Conservation (phyloP, 345 rosid species). For the Lenwebbia sp. region DNA sequence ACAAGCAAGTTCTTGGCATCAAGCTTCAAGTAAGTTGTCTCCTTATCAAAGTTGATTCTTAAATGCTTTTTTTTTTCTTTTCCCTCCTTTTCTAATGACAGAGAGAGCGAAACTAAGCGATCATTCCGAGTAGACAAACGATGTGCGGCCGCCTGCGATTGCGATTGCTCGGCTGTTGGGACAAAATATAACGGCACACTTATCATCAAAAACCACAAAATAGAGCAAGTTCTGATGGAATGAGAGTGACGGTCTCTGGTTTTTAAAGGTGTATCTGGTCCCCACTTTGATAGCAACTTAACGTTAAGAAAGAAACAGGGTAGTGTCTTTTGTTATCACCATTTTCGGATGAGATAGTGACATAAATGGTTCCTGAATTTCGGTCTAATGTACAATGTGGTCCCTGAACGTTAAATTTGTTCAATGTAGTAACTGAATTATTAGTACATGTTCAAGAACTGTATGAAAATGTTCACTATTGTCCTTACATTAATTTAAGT, state of each 20-base stretch:
- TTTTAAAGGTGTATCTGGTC: not conserved
- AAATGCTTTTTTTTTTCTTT: not conserved
- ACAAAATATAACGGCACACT: not conserved
- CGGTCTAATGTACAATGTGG: too few relatives aligned
- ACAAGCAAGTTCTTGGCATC: not conserved
- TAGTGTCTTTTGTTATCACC: not conserved
- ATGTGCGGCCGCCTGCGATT: not conserved
- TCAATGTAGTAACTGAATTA: too few relatives aligned
- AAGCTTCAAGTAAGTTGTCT: not conserved
- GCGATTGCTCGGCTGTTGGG: not conserved
- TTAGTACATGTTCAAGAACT: too few relatives aligned
- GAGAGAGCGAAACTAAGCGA: not conserved
- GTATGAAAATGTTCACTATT: too few relatives aligned
- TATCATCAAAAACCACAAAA: not conserved
- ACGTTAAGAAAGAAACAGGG: not conserved
- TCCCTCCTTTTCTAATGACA: not conserved
- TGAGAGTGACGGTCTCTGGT: not conserved
- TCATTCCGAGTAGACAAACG: not conserved
- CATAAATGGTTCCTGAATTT: too few relatives aligned
- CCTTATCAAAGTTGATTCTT: not conserved
- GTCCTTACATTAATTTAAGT: too few relatives aligned
- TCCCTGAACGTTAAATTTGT: too few relatives aligned
- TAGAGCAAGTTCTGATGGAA: not conserved
- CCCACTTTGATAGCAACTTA: not conserved
- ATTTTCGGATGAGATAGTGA: not conserved